phyloP scores from a whole-genome alignment of 177 flowering plant genomes.

The Tripterygium wilfordii region DNA sequence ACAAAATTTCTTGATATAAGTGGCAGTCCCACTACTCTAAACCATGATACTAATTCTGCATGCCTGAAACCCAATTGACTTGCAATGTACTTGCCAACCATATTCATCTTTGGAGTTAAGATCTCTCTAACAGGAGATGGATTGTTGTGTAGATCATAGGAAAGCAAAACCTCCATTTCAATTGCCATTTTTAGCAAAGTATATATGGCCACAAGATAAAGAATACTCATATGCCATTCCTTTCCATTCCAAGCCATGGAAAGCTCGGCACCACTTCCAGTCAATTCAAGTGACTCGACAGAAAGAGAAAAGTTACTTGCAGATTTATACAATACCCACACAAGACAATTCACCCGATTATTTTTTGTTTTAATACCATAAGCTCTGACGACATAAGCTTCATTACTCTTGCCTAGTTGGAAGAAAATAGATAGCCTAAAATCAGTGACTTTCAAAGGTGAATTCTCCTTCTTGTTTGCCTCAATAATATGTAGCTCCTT shows the following conservation, averaged over 20 bases:
- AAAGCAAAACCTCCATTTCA: conserved; percentile 31
- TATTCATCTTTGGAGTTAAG: conserved; percentile 32
- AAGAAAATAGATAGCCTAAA: too few species aligned
- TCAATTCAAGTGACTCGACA: conserved; percentile 28
- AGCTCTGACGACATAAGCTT: conserved; percentile 4
- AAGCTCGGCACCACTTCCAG: conserved; percentile 36
- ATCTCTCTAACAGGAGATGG: conserved; percentile 34
- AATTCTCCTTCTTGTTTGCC: too few species aligned
- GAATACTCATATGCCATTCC: conserved; percentile 57
- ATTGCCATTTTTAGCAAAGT: conserved; percentile 42
- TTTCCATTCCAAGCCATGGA: conserved; percentile 71
- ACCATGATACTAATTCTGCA: conserved; percentile 45
- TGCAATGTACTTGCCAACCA: conserved; percentile 36
- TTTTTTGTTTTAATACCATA: conserved; percentile 12
- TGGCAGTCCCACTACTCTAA: conserved; percentile 42
- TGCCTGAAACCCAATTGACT: conserved; percentile 32
- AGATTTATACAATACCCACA: conserved; percentile 50
- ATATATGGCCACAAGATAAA: conserved; percentile 56
- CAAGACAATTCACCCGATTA: conserved; percentile 40
- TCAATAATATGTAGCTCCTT: conserved; percentile 65
- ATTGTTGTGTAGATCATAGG: conserved; percentile 24
- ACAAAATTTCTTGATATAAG: conserved; percentile 35
- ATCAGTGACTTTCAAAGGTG: too few species aligned
- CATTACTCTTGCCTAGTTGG: too few species aligned
- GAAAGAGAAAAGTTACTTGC: conserved; percentile 49